These are phyloP conservation scores for Mrakia frigida DNA, from an alignment of 768 basidiomycete genomes.

Conservation along the genomic window DNA sequence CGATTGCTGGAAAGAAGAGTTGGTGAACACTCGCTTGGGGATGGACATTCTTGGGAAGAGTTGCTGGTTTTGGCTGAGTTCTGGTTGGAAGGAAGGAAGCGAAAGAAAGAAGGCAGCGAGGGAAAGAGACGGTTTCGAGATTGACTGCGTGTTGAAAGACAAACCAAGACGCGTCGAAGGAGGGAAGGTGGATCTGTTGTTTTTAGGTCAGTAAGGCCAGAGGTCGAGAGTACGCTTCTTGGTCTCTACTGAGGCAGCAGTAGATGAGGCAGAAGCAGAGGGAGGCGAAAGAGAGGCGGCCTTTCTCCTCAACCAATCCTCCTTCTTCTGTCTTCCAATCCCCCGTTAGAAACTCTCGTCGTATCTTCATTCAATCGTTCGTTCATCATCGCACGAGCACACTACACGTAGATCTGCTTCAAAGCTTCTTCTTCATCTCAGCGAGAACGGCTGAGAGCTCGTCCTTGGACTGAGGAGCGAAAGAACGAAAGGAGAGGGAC, in stretches of 20 bases:
- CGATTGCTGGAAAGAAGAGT: neutral
- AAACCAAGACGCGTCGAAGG: no score
- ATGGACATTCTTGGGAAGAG: neutral
- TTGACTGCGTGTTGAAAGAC: no score
- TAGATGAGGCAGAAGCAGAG: no score
- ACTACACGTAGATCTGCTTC: neutral
- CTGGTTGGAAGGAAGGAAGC: no score
- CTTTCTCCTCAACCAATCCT: neutral
- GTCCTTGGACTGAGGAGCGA: conserved; percentile 21
- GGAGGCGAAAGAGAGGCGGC: no score
- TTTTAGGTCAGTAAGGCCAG: no score
- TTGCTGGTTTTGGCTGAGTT: no score
- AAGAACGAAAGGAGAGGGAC: neutral
- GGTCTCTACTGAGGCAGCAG: no score
- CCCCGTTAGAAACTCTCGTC: neutral
- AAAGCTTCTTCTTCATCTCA: conserved; percentile 28
- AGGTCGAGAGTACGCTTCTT: no score
- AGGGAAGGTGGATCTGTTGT: no score
- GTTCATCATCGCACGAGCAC: neutral
- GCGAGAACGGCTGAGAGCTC: conserved; percentile 27
- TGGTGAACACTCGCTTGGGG: neutral
- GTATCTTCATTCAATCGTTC: neutral
- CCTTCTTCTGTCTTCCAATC: neutral
- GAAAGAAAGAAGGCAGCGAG: no score
- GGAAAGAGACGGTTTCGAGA: no score